Evolutionary conservation across 805 yeast genomes (phyloP), one percentile per base, ranked within the genome.

Genomic region (Kluyveromyces lactis): DNA sequence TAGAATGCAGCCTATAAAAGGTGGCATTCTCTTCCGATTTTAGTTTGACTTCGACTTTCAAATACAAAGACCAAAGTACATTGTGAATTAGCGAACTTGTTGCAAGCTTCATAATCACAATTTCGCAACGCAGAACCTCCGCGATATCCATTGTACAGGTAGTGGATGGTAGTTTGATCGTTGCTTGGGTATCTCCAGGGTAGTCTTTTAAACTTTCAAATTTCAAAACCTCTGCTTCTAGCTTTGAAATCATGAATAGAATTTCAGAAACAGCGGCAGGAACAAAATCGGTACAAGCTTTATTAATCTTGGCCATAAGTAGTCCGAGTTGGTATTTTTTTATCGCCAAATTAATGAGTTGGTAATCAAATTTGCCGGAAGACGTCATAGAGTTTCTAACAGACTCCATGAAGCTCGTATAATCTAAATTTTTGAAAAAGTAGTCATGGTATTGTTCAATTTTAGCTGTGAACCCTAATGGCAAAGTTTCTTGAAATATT

Each of bases 311-410:
- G 4, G 29, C 18, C 37, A 34, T 34, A 11, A 24, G 12, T 16
- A 26, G n/a, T 4, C 37, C 37, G 13, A 42, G 12, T 26, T 38
- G 36, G 29, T 38, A 38, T 26, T 42, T 36, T 13, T 31, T 34
- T 5, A 33, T 15, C 6, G 12, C n/a, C 15, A 33, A n/a, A 11
- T 42, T 36, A 16, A 37, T 36, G 10, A 34, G 18, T 2, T 26
- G 41, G 16, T 28, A 33, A 29, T 42, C 44, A 27, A 30, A 42
- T 4, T 18, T 18, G 21, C 24, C 30, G 3, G 30, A 21, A 4
- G 21, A 18, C 16, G 7, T 30, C 13, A 18, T 7, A 18, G 33
- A 40, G 12, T 17, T 15, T 4, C 15, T 26, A 5, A 38, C 41
- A 16, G 39, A 21, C 11, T 32, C 26, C 31, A 38, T 33, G 19